Base-by-base conservation (phyloP, 495 filamentous ascomycete genomes). In the Daldinia concentrica region DNA sequence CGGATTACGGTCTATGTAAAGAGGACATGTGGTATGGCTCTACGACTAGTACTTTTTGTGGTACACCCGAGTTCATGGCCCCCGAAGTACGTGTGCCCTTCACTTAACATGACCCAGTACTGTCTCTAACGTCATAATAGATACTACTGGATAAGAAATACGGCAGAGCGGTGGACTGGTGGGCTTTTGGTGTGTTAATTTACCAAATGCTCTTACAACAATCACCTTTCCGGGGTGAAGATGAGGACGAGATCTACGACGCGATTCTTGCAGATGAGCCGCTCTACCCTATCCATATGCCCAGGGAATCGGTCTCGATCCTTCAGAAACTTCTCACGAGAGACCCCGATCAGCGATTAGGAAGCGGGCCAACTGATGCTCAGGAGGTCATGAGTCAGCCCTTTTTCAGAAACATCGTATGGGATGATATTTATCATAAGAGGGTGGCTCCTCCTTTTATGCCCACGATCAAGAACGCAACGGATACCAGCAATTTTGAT, bases 161-260 rank as follows among this genome's bases (percentile, higher is more conserved):
- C 78, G 95, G 95, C 41, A 90, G 95, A 57, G 94, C 95, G n/a
- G 95, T 99, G 64, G 95, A 99, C 79, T 99, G 95, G 95, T 99
- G 95, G 95, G 95, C 95, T n/a, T 99, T 99, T 79, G 95, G 95
- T 75, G 95, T 99, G 36, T 84, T 99, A 66, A 99, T 99, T 69
- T 99, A 99, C 80, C 95, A 99, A 83, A 99, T 99, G 95, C 90
- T 99, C 48, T 89, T 99, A 43, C 95, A 99, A 76, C 95, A 99
- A 77, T 98, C 94, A 26, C 95, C 95, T 3, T 99, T 99, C 92
- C 91, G 95, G 77, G 95, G 95, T 75, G 95, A 99, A 78, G 95
- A 99, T 77, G 95, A 99, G 77, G 95, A 99, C 81, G 95, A 99
- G 82, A 99, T 99, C 69, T 99, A 99, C 86, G 95, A 99, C 76